Evolutionary conservation across 108 stramenopile species (phyloP), one percentile per base, ranked within the genome.

Genomic region (Skeletonema menzelii): DNA sequence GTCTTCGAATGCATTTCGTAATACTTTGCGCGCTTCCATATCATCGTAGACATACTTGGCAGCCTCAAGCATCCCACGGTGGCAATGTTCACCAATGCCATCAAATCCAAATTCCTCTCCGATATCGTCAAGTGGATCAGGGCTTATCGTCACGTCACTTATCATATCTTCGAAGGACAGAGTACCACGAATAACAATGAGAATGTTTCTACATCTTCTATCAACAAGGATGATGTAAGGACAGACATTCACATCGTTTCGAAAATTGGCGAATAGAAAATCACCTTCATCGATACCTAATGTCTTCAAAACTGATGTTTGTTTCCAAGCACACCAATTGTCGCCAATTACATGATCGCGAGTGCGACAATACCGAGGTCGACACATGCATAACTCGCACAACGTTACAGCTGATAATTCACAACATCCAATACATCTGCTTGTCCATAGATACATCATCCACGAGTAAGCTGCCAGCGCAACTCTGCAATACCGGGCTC

Each of bases 121-220:
- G n/a, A 91, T 24, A 3, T 83, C 76, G 14, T 93, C 91, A 56
- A 96, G 65, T 2, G 85, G 57, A 63, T 82, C 83, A 17, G 96
- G 95, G 35, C 91, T 88, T 22, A 96, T 82, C 38, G 89, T 79
- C 6, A 91, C 95, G 69, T 99, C 98, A 11, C 86, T 90, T 49
- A 99, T 79, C 83, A 93, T 90, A 72, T 99, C 98, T 66, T 98
- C 98, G 31, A 99, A 63, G 61, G 87, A 89, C 59, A 99, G 85
- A 17, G 97, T 98, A 27, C 98, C 98, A 8, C 98, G 86, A 26
- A 99, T 88, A n/a, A 92, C 71, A 4, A 99, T 53, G 10, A 99
- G 94, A 12, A 98, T 86, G n/a, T 82, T 82, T 38, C 87, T 72
- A 82, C 88, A 90, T 42, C 70, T 24, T 32, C 59, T 60, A 20